Percentiles rank a stretch among this genome's conserved stretches.
phyloP scores from a whole-genome alignment of 805 yeast genomes.

The Zygotorulaspora sp. region DNA sequence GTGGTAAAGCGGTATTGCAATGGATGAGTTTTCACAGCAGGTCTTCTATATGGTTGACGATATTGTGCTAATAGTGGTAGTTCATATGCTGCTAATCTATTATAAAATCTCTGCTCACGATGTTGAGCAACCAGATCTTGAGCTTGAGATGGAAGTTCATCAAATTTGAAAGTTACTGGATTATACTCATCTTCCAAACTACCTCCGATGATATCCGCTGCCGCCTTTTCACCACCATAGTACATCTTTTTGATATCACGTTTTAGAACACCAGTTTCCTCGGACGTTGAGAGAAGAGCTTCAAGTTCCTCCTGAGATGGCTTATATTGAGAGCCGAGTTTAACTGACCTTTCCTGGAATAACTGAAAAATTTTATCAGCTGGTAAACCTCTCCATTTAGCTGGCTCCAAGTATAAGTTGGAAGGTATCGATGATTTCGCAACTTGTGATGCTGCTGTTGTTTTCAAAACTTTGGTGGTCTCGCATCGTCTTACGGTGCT shows the following conservation, averaged over 20 bases:
- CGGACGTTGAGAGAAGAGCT: constrained; percentile 49
- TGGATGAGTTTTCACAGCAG: constrained; percentile 43
- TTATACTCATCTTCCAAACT: constrained; percentile 39
- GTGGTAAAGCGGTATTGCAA: constrained; percentile 67
- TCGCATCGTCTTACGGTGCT: constrained; percentile 4
- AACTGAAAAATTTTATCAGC: constrained; percentile 57
- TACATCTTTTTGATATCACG: constrained; percentile 37
- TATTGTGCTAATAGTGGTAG: constrained; percentile 77
- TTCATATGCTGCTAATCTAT: constrained; percentile 86
- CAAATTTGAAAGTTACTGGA: constrained; percentile 47
- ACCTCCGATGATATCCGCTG: constrained; percentile 38
- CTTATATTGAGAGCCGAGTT: constrained; percentile 49
- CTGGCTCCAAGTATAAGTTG: constrained; percentile 53
- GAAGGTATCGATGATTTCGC: constrained; percentile 11
- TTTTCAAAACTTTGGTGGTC: neutral
- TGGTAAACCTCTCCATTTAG: constrained; percentile 65
- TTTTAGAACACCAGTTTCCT: constrained; percentile 39
- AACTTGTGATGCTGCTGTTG: constrained; percentile 16
- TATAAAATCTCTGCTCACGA: constrained; percentile 69
- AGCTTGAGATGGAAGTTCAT: constrained; percentile 65
- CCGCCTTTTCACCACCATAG: constrained; percentile 41
- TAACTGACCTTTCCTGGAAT: constrained; percentile 53
- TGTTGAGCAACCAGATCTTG: constrained; percentile 67
- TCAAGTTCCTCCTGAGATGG: constrained; percentile 50
- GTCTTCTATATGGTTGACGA: constrained; percentile 62